These are phyloP conservation scores for Ajuga reptans DNA, from an alignment of 305 asterid genomes.

Conservation along the genomic window DNA sequence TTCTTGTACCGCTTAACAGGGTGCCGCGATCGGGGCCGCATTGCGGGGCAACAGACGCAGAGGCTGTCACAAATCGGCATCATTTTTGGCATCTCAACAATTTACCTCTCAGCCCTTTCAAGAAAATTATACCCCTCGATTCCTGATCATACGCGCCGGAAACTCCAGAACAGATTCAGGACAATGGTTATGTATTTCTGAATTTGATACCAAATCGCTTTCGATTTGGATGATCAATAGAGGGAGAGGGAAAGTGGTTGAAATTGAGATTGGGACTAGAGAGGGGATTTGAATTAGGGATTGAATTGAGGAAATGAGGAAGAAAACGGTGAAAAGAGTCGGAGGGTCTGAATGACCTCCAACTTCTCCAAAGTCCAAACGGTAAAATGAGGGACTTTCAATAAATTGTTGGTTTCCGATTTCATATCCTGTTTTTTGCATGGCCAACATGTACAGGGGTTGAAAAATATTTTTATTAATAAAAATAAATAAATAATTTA, in stretches of 20 bases:
- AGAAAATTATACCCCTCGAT: constrained; percentile 17
- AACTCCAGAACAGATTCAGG: constrained; percentile 1
- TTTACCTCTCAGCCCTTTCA: constrained; percentile 27
- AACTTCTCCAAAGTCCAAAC: constrained; percentile 27
- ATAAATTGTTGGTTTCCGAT: constrained; percentile 8
- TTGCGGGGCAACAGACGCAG: constrained; percentile 66
- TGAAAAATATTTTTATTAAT: too few species aligned
- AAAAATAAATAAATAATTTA: too few species aligned
- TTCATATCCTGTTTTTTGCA: constrained; percentile 28
- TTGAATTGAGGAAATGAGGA: constrained; percentile 19
- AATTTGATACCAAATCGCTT: background rate
- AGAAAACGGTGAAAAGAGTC: constrained; percentile 16
- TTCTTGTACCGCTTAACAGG: constrained; percentile 82
- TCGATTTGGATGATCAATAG: constrained; percentile 13
- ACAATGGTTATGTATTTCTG: background rate
- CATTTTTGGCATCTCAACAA: constrained; percentile 52
- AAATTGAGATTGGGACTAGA: constrained; percentile 15
- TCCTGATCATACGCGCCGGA: background rate
- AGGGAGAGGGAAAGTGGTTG: background rate
- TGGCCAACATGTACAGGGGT: constrained; percentile 23
- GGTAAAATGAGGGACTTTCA: constrained; percentile 27
- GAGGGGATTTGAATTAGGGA: constrained; percentile 13
- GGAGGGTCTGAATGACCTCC: constrained; percentile 49
- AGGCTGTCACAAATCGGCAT: constrained; percentile 61
- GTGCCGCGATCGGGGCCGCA: constrained; percentile 79